A percentile compares a stretch with the other conserved stretches of the same genome.
phyloP scores from a whole-genome alignment of 495 filamentous ascomycete genomes.

The Durotheca rogersii region DNA sequence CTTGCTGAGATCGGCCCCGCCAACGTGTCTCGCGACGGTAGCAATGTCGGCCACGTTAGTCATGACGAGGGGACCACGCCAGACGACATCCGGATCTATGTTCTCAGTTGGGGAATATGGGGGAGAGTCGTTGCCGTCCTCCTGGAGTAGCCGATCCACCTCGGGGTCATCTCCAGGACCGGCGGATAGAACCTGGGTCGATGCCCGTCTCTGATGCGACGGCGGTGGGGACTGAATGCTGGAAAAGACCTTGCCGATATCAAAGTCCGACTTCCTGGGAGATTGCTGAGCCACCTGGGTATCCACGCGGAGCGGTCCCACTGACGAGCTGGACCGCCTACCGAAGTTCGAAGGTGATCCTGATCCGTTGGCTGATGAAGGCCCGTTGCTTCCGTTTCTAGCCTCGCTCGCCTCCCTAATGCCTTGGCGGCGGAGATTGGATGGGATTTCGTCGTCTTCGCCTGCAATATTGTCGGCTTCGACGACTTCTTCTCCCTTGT shows the following conservation, averaged over 20 bases:
- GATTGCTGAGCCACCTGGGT: constrained; percentile 47
- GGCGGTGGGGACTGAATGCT: constrained; percentile 61
- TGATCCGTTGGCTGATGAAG: constrained; percentile 22
- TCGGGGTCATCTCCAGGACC: constrained; percentile 72
- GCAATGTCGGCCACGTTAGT: constrained; percentile 68
- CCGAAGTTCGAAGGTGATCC: constrained; percentile 22
- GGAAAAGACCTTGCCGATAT: constrained; percentile 70
- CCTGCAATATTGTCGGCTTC: constrained; percentile 57
- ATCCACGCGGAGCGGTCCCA: constrained; percentile 51
- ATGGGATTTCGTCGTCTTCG: constrained; percentile 41
- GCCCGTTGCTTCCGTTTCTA: constrained; percentile 27
- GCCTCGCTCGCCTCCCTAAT: constrained; percentile 37
- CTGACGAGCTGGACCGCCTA: constrained; percentile 26
- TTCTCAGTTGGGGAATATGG: constrained; percentile 78
- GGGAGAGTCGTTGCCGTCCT: constrained; percentile 79
- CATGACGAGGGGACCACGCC: constrained; percentile 82
- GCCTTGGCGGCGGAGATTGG: constrained; percentile 43
- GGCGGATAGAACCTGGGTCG: constrained; percentile 45
- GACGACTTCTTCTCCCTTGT: constrained; percentile 92
- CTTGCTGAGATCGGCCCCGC: constrained; percentile 70
- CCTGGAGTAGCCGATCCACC: constrained; percentile 84
- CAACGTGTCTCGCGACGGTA: constrained; percentile 78
- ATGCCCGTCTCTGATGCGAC: constrained; percentile 47
- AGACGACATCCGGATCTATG: constrained; percentile 67
- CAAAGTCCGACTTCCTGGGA: constrained; percentile 56